Base-by-base conservation (phyloP, 2,329 filamentous ascomycete species). In the Fusarium fracticaudum region DNA sequence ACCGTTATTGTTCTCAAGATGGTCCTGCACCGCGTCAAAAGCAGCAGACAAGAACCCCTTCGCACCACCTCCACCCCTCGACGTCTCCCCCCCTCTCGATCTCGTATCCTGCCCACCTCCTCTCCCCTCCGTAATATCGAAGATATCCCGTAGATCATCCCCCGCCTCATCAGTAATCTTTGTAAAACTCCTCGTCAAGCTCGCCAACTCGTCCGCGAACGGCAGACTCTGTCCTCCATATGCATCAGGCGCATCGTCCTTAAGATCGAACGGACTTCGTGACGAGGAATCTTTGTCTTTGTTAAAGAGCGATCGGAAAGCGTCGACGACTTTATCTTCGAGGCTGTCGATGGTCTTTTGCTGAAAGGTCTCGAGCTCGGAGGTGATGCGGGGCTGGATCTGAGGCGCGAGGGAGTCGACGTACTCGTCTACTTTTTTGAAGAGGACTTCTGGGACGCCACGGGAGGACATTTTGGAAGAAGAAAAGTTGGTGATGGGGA, bases 381-480 rank as follows among this genome's bases (percentile, higher is more conserved):
- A 66, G 20, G 83, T 79, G 77, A 86, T 85, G 81, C 83, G 84
- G 76, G 85, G 84, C 69, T 85, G 83, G 61, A 86, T 85, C 73
- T 86, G 83, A 11, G 84, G 84, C 5, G 83, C 83, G 8, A 86
- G 83, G 1, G 84, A 85, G 80, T 86, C 84, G 76, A 86, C 84
- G 57, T 86, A 86, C 22, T 84, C 81, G 79, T 86, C 84, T 6
- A 86, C 82, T 67, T 85, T 83, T 53, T 81, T 80, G 80, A 85
- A 83, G 66, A 86, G 66, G 37, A 84, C 83, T 53, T 85, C 84
- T 51, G 84, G 83, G 26, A 86, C 72, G n/a, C 79, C 80, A 71
- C 78, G 79, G 11, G 80, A 81, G 71, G 82, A 82, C 82, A 84
- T 84, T 29, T 37, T 51, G 20, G 37, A 17, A 24, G 13, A 11